Conservation (phyloP, 805 yeast genomes). For the Metschnikowia baotianmanensis region DNA sequence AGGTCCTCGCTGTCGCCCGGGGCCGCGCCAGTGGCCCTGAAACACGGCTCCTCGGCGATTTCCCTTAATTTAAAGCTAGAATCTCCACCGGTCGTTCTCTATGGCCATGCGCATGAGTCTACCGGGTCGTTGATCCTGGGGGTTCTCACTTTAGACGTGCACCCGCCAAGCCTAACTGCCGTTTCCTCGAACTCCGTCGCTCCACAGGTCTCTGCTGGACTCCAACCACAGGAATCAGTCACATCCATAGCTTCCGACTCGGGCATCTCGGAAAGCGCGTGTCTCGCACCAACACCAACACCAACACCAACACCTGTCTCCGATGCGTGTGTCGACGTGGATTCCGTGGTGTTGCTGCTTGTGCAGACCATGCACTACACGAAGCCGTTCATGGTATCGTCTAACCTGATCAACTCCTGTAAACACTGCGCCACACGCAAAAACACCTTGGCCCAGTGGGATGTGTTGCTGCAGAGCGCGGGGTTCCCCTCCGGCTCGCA, state of each 20-base stretch:
- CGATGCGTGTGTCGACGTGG: constrained; percentile 25
- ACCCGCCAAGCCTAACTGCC: background rate
- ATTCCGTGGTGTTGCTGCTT: constrained; percentile 59
- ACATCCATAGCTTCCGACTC: background rate
- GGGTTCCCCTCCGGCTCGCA: constrained; percentile 68
- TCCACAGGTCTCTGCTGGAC: constrained; percentile 2
- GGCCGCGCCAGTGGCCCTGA: constrained; percentile 3
- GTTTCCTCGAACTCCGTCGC: background rate
- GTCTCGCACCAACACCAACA: background rate
- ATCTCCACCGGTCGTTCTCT: constrained; percentile 86
- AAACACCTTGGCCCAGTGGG: constrained; percentile 83
- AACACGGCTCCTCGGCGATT: constrained; percentile 17
- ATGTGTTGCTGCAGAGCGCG: constrained; percentile 60
- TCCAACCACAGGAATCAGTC: constrained; percentile 6
- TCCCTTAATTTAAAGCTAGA: constrained; percentile 65
- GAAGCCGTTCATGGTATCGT: constrained; percentile 62
- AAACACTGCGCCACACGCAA: constrained; percentile 52
- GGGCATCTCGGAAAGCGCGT: background rate
- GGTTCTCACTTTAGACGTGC: constrained; percentile 50
- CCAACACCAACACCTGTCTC: background rate
- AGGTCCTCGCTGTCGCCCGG: constrained; percentile 1
- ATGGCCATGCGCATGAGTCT: constrained; percentile 74
- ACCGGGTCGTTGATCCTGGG: constrained; percentile 89
- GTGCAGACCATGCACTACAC: constrained; percentile 69
- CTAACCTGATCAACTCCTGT: constrained; percentile 50